Evolutionary conservation across 495 filamentous ascomycete species (phyloP).

Genomic region (Aspergillus steynii): DNA sequence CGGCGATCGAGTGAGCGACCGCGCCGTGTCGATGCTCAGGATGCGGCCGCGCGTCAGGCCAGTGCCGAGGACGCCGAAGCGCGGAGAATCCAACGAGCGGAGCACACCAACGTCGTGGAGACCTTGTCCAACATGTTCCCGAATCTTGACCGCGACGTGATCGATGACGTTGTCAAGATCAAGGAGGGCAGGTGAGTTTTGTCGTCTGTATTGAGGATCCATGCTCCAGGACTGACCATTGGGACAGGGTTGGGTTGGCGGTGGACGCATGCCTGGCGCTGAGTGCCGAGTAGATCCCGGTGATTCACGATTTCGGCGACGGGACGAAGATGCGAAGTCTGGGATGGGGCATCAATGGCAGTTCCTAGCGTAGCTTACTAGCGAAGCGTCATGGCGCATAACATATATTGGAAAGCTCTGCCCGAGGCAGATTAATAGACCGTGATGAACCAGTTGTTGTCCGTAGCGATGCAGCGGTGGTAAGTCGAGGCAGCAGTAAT

Average conservation of each 20-base stretch:
- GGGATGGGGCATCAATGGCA: not conserved
- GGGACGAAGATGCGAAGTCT: conserved; percentile 3
- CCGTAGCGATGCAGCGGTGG: too few relatives aligned
- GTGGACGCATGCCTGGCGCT: conserved; percentile 91
- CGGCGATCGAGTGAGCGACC: conserved; percentile 22
- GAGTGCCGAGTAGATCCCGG: conserved; percentile 42
- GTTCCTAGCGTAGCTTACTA: conserved; percentile 32
- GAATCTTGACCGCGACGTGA: conserved; percentile 83
- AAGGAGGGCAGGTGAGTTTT: conserved; percentile 82
- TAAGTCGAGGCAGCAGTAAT: too few relatives aligned
- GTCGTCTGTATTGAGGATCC: conserved; percentile 2
- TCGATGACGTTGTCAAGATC: conserved; percentile 88
- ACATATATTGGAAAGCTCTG: not conserved
- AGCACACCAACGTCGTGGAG: conserved; percentile 90
- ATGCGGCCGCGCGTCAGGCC: conserved; percentile 91
- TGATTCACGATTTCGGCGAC: not conserved
- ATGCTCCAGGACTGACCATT: conserved; percentile 21
- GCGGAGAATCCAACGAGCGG: conserved; percentile 74
- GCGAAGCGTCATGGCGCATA: not conserved
- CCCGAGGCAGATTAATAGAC: not conserved
- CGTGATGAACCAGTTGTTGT: not conserved
- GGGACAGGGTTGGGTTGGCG: conserved; percentile 74
- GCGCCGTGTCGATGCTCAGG: conserved; percentile 59
- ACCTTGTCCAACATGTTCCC: conserved; percentile 93
- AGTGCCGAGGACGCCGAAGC: conserved; percentile 92